Evolutionary conservation across 176 grass and related monocot species (phyloP).

Genomic region (Oryza brachyantha): DNA sequence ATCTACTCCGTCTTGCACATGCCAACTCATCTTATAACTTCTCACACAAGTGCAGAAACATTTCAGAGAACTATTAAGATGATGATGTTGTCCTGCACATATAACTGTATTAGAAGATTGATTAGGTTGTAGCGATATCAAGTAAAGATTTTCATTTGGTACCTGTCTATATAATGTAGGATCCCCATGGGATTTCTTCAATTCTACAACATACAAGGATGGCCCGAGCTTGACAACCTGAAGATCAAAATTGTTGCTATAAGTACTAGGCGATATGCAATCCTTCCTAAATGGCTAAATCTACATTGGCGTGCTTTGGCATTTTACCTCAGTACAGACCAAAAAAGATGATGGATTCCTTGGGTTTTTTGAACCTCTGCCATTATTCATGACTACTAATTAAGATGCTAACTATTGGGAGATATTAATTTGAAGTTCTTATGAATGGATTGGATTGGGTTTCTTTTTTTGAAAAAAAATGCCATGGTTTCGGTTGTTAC

Average conservation of each 20-base stretch:
- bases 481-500: neutral
- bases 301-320: no score
- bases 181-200: constrained; percentile 69
- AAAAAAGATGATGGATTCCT: constrained; percentile 43
- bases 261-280: constrained; percentile 6
- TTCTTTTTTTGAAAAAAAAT: neutral
- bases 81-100: neutral
- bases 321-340: constrained; percentile 60
- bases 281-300: no score
- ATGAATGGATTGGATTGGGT: neutral
- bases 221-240: constrained; percentile 82
- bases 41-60: no score
- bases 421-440: no score
- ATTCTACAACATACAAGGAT: constrained; percentile 76
- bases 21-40: no score
- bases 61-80: no score
- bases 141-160: neutral
- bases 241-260: neutral
- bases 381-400: constrained; percentile 32
- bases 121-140: neutral
- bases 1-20: no score
- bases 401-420: neutral
- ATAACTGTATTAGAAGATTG: neutral
- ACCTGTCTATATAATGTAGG: constrained; percentile 76
- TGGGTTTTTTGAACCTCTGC: constrained; percentile 28